Percentiles rank a stretch among this genome's conserved stretches.
phyloP scores from a whole-genome alignment of 139 green algal species.

The Asterochloris sp. region DNA sequence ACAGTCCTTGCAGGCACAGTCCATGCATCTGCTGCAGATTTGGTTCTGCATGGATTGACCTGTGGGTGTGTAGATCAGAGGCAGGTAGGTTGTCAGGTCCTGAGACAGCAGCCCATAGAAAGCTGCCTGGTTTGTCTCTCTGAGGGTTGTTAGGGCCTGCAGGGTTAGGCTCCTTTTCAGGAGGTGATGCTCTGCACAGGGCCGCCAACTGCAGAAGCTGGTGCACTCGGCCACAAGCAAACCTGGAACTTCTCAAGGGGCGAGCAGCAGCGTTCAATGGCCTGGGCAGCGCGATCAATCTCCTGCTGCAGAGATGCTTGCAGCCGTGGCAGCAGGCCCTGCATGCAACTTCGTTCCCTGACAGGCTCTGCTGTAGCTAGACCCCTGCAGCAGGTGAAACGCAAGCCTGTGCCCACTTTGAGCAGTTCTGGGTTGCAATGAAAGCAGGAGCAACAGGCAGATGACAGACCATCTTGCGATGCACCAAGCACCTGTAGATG shows the following conservation, averaged over 20 bases:
- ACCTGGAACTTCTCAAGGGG: conserved; percentile 29
- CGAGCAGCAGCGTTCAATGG: background rate
- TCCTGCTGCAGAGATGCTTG: conserved; percentile 2
- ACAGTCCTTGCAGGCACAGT: background rate
- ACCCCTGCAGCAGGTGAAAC: background rate
- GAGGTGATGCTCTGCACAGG: background rate
- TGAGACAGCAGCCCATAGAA: conserved; percentile 32
- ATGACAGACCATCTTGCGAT: background rate
- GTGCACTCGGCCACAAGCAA: background rate
- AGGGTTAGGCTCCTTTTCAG: background rate
- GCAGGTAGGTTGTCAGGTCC: conserved; percentile 29
- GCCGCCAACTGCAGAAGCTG: background rate
- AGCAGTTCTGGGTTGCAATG: background rate
- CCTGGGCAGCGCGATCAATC: conserved; percentile 14
- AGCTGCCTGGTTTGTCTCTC: conserved; percentile 12
- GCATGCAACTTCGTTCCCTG: conserved; percentile 9
- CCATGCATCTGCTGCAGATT: background rate
- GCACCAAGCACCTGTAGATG: background rate
- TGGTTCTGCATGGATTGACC: background rate
- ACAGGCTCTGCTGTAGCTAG: conserved; percentile 8
- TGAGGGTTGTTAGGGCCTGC: conserved; percentile 23
- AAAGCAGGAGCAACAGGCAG: background rate
- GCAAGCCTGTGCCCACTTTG: too few species aligned
- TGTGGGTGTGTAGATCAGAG: conserved; percentile 67
- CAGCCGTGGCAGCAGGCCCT: conserved; percentile 14